Percentiles rank a stretch among this genome's conserved stretches.
Evolutionary conservation across 768 basidiomycete genomes (phyloP).

Genomic region (Lentinula aciculospora): DNA sequence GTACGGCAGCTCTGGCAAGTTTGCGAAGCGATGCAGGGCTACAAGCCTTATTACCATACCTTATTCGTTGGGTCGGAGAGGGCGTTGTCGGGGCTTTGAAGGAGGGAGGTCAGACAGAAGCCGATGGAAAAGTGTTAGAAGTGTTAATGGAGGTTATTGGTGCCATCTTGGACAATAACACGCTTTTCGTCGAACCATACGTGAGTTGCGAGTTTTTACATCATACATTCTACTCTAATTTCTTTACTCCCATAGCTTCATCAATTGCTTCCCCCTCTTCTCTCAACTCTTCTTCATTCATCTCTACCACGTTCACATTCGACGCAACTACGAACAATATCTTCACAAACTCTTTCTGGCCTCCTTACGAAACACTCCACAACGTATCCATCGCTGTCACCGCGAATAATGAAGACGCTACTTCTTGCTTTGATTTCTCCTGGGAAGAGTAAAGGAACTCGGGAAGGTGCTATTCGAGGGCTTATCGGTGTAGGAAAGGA

Average conservation of each 20-base stretch:
- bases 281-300: conserved; percentile 88
- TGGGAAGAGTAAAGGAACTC: conserved; percentile 70
- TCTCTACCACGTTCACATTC: conserved; percentile 70
- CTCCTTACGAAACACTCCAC: conserved; percentile 78
- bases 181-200: conserved; percentile 94
- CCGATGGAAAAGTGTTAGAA: conserved; percentile 68
- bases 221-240: conserved; percentile 3
- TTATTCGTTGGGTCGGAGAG: conserved; percentile 93
- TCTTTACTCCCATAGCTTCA: conserved; percentile 59
- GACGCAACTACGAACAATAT: conserved; percentile 69
- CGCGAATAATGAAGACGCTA: conserved; percentile 91
- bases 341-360: conserved; percentile 80
- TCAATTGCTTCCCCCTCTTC: conserved; percentile 89
- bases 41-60: conserved; percentile 86
- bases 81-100: conserved; percentile 67
- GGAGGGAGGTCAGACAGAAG: conserved; percentile 49
- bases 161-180: conserved; percentile 80
- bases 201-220: conserved; percentile 46
- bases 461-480: conserved; percentile 88
- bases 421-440: conserved; percentile 75
- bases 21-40: conserved; percentile 86
- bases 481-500: conserved; percentile 82
- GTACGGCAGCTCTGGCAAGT: conserved; percentile 87
- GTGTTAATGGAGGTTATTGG: conserved; percentile 81
- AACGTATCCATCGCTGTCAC: conserved; percentile 83